These are phyloP conservation scores for Eucalyptus shirleyi DNA, from an alignment of 345 rosid genomes.

Conservation along the genomic window DNA sequence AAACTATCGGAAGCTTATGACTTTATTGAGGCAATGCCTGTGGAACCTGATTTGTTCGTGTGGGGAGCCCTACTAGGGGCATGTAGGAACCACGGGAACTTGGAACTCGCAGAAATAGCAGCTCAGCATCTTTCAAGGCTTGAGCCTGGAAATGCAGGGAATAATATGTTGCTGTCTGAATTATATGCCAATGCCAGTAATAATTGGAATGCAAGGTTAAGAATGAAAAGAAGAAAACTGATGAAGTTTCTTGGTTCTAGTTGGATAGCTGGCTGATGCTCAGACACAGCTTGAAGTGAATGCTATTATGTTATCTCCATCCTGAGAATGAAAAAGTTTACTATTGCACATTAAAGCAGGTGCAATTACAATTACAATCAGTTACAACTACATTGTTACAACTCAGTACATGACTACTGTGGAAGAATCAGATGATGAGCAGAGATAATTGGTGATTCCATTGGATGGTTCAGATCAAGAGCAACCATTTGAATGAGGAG, in stretches of 20 bases:
- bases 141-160: conserved; percentile 65
- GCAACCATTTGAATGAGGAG: background rate
- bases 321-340: background rate
- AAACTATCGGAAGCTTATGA: conserved; percentile 49
- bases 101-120: conserved; percentile 61
- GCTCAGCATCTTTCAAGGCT: conserved; percentile 47
- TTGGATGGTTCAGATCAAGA: background rate
- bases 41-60: conserved; percentile 65
- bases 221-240: conserved; percentile 31
- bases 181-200: conserved; percentile 49
- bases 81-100: conserved; percentile 60
- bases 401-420: background rate
- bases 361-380: background rate
- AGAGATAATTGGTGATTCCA: background rate
- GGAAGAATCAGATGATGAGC: background rate
- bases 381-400: background rate
- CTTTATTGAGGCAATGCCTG: conserved; percentile 41
- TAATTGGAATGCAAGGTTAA: conserved; percentile 33
- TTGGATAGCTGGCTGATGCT: conserved; percentile 35
- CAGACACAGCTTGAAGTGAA: background rate
- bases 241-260: conserved; percentile 48
- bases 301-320: background rate
- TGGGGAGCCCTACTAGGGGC: conserved; percentile 95
- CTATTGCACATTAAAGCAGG: background rate
- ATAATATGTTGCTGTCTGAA: conserved; percentile 31